phyloP scores from a whole-genome alignment of 2,329 filamentous ascomycete genomes.

The Neoarthrinium moseri region DNA sequence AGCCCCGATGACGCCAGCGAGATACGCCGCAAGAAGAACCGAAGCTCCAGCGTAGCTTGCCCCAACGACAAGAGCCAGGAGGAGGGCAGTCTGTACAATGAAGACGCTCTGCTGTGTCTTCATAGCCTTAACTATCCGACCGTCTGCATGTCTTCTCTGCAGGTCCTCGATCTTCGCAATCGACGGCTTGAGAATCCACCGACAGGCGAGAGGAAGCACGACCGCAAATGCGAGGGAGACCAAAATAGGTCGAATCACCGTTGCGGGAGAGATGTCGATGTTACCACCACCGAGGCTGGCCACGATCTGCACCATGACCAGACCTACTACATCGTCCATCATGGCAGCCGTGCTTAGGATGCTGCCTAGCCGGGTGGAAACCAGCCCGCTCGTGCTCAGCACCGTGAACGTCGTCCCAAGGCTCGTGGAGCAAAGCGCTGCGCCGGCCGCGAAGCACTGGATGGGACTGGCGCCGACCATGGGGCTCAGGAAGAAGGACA shows the following conservation, averaged over 20 bases:
- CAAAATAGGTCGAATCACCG: constrained; percentile 43
- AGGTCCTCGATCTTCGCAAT: constrained; percentile 32
- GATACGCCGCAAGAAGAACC: constrained; percentile 61
- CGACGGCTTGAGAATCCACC: constrained; percentile 40
- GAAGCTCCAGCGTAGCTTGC: constrained; percentile 63
- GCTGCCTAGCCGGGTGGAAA: constrained; percentile 49
- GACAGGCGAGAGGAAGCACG: constrained; percentile 44
- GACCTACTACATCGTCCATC: constrained; percentile 76
- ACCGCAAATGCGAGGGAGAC: constrained; percentile 52
- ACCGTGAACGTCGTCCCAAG: constrained; percentile 70
- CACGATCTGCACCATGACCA: constrained; percentile 77
- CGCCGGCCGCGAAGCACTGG: constrained; percentile 71
- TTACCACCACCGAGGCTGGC: constrained; percentile 52
- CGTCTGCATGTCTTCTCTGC: constrained; percentile 19
- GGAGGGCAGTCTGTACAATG: constrained; percentile 43
- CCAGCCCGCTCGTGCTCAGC: constrained; percentile 43
- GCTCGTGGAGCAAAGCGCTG: constrained; percentile 71
- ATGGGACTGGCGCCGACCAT: constrained; percentile 50
- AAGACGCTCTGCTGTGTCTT: constrained; percentile 36
- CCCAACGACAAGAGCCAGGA: constrained; percentile 48
- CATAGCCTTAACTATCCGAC: constrained; percentile 17
- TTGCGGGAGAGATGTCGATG: constrained; percentile 25
- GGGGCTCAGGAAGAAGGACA: constrained; percentile 60
- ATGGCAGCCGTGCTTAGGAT: constrained; percentile 73
- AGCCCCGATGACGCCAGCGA: constrained; percentile 56